Base-by-base conservation (phyloP, 2,329 filamentous ascomycete species). In the Microascus cirrosus region DNA sequence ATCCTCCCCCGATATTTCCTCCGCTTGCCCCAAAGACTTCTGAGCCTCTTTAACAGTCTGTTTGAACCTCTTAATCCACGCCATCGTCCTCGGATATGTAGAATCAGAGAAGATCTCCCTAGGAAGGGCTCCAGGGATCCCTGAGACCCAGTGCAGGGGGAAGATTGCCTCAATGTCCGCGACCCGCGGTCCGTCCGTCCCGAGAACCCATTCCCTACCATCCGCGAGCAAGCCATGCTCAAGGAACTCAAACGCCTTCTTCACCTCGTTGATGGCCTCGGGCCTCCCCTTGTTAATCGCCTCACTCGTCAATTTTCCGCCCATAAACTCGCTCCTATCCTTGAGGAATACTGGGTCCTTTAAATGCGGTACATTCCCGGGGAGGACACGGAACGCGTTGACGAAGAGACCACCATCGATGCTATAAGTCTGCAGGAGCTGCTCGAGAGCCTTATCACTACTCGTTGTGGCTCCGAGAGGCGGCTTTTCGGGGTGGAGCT, bases 81-180 rank as follows among this genome's bases (percentile, higher is more conserved):
- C 78, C 65, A 81, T 86, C 0, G 83, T 78, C 59, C 73, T 77
- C 0, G 85, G 86, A 63, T 81, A 87, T 45, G 70, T 71, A 20
- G 68, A 67, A 15, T 72, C 65, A 2, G 78, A 79, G 61, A 89
- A 77, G 7, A 75, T 63, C 22, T 78, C 73, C 54, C 71, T 59
- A 3, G 81, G 78, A 53, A 88, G 73, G 15, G 79, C 78, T 4
- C 78, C 78, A 13, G 77, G 77, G 53, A 88, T 71, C 12, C 69
- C 71, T 2, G 70, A 67, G 1, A 89, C 69, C 87, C 87, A 90
- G 68, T 85, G 78, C 62, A 90, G 77, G 0, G 80, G 76, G 84
- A 83, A 89, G 13, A 86, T 71, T 51, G 79, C 82, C 70, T 90
- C 83, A 60, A 90, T 82, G 67, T 91, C 87, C 3, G 81, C 84